Conservation (phyloP, 306 rosid genomes). For the Gleditsia sinensis region DNA sequence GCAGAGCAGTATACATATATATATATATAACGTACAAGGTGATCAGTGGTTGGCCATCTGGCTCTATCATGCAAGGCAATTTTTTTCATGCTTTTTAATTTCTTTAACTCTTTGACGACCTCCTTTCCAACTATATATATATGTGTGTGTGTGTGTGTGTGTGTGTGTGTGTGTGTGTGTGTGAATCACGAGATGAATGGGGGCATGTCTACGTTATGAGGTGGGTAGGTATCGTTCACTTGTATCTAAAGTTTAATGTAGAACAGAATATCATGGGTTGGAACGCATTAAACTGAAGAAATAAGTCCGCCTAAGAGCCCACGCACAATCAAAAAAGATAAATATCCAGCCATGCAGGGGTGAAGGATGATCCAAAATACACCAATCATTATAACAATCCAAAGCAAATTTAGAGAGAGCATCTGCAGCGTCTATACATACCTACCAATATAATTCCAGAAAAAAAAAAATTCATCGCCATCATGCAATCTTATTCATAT, state of each 20-base stretch:
- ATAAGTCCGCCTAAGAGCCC: not conserved
- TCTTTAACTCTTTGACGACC: not conserved
- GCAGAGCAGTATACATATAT: too few species aligned
- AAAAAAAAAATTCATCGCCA: too few species aligned
- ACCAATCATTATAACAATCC: not conserved
- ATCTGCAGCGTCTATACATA: too few species aligned
- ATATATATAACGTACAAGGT: not conserved
- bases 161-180: too few species aligned
- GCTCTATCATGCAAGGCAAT: not conserved
- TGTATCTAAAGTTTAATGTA: not conserved
- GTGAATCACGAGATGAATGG: conserved; percentile 7
- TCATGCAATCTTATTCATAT: too few species aligned
- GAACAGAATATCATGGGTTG: not conserved
- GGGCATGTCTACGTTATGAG: not conserved
- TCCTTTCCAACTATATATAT: not conserved
- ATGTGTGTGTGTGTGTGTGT: too few species aligned
- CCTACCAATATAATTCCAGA: too few species aligned
- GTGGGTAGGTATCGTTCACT: not conserved
- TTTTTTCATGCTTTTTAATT: not conserved
- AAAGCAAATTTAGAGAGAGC: not conserved
- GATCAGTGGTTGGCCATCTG: not conserved
- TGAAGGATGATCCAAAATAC: not conserved
- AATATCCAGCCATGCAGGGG: not conserved
- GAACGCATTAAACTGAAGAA: not conserved
- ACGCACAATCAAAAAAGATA: not conserved